Evolutionary conservation across 2,329 filamentous ascomycete genomes (phyloP).

Genomic region (Macrophomina tecta): DNA sequence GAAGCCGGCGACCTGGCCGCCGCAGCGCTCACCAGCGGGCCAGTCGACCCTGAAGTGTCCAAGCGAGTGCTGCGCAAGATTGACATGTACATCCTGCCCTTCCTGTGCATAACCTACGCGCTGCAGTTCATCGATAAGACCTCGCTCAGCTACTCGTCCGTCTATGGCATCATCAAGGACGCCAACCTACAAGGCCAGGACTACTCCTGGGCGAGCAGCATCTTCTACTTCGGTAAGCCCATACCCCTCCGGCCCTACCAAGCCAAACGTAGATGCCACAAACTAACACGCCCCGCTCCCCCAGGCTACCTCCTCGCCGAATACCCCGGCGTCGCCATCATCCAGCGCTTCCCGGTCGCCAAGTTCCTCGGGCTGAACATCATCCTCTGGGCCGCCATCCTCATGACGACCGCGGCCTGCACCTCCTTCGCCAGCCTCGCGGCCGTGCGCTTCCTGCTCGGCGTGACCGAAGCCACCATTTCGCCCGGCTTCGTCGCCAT

Average conservation of each 20-base stretch:
- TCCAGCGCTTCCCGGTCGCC: conserved; percentile 60
- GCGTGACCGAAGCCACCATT: conserved; percentile 68
- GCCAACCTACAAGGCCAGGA: conserved; percentile 31
- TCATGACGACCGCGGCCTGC: conserved; percentile 68
- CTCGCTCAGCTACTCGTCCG: conserved; percentile 50
- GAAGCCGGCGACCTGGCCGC: conserved; percentile 12
- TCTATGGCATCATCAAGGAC: conserved; percentile 31
- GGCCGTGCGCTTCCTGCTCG: conserved; percentile 68
- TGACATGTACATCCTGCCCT: conserved; percentile 58
- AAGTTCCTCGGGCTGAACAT: conserved; percentile 57
- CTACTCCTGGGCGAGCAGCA: conserved; percentile 31
- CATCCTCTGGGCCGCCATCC: conserved; percentile 57
- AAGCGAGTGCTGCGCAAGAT: conserved; percentile 51
- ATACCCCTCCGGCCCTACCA: conserved; percentile 46
- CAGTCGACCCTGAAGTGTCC: conserved; percentile 4
- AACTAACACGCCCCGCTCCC: conserved; percentile 34
- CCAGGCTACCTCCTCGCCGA: conserved; percentile 32
- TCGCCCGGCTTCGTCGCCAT: conserved; percentile 52
- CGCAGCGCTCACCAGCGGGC: conserved; percentile 10
- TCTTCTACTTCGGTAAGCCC: conserved; percentile 49
- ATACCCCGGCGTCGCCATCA: conserved; percentile 71
- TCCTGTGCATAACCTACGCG: conserved; percentile 67
- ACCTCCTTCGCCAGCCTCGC: conserved; percentile 66
- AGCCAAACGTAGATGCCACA: conserved; percentile 41
- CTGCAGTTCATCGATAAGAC: conserved; percentile 69